These are phyloP conservation scores for Colletotrichum spinosum DNA, from an alignment of 2,329 filamentous ascomycete genomes.

Conservation along the genomic window DNA sequence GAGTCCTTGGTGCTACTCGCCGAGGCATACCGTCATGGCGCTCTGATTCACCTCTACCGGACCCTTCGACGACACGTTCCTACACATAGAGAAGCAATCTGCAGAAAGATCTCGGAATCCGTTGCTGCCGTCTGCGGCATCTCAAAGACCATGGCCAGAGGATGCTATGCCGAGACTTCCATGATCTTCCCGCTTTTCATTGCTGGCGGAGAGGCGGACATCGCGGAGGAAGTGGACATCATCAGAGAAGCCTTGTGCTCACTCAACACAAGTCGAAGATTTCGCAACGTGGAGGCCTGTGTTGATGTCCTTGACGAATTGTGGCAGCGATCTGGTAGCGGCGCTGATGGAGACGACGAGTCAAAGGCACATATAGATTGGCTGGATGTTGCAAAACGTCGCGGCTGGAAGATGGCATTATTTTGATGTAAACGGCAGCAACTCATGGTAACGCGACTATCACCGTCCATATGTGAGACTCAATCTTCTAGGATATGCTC, in stretches of 20 bases:
- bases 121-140: not conserved
- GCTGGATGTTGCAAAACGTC: not conserved
- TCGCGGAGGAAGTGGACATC: not conserved
- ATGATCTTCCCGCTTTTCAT: conserved; percentile 8
- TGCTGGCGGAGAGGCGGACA: not conserved
- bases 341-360: not conserved
- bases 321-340: not conserved
- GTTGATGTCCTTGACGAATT: not conserved
- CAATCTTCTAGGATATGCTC: too few species aligned
- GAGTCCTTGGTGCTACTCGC: conserved; percentile 1
- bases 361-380: not conserved
- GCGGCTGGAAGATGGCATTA: conserved; percentile 7
- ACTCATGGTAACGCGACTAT: too few species aligned
- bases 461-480: too few species aligned
- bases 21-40: conserved; percentile 1
- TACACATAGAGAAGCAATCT: not conserved
- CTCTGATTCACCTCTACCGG: conserved; percentile 10
- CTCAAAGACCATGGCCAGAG: not conserved
- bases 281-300: conserved; percentile 4
- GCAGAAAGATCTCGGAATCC: not conserved
- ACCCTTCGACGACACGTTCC: not conserved
- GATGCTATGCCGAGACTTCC: conserved; percentile 10
- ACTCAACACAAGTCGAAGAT: not conserved
- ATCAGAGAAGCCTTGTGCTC: not conserved
- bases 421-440: not conserved